Percentiles rank a stretch among this genome's conserved stretches.
These are phyloP conservation scores for Penstemon newberryi DNA, from an alignment of 257 asterid genomes.

Conservation along the genomic window DNA sequence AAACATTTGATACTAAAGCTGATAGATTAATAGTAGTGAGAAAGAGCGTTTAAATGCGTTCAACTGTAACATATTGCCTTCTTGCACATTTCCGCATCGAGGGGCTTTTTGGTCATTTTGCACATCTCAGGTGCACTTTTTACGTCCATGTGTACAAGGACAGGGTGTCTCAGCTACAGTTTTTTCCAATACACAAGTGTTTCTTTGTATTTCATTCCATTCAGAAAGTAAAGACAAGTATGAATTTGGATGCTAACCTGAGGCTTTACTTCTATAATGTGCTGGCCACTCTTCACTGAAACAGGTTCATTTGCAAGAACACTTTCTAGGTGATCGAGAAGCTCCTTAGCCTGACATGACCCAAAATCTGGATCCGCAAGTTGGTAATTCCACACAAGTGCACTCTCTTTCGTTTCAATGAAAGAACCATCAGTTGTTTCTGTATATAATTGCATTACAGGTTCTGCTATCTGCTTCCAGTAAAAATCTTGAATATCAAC, in stretches of 20 bases:
- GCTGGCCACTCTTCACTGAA: slow-evolving; percentile 77
- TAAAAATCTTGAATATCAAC: slow-evolving; percentile 36
- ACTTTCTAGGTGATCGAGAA: slow-evolving; percentile 84
- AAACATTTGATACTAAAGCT: too few relatives aligned
- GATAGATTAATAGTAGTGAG: too few relatives aligned
- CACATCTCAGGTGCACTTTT: too few relatives aligned
- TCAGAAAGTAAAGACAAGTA: too few relatives aligned
- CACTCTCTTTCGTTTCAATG: slow-evolving; percentile 87
- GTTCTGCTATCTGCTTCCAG: slow-evolving; percentile 69
- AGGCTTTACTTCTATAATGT: slow-evolving; percentile 90
- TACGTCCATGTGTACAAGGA: too few relatives aligned
- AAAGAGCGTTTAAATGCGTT: too few relatives aligned
- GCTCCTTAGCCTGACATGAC: slow-evolving; percentile 84
- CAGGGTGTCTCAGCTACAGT: too few relatives aligned
- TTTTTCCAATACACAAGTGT: too few relatives aligned
- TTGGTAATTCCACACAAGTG: slow-evolving; percentile 90
- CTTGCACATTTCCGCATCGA: too few relatives aligned
- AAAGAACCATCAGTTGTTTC: slow-evolving; percentile 91
- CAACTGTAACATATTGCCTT: too few relatives aligned
- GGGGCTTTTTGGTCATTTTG: too few relatives aligned
- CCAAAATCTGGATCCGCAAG: slow-evolving; percentile 93
- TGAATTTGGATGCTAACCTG: slow-evolving; percentile 45
- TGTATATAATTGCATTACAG: slow-evolving; percentile 78
- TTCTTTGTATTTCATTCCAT: too few relatives aligned
- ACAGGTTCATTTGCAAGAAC: slow-evolving; percentile 91